Evolutionary conservation across 2,329 filamentous ascomycete genomes (phyloP), one percentile per base, ranked within the genome.

Genomic region (Coniochaeta prunicola): DNA sequence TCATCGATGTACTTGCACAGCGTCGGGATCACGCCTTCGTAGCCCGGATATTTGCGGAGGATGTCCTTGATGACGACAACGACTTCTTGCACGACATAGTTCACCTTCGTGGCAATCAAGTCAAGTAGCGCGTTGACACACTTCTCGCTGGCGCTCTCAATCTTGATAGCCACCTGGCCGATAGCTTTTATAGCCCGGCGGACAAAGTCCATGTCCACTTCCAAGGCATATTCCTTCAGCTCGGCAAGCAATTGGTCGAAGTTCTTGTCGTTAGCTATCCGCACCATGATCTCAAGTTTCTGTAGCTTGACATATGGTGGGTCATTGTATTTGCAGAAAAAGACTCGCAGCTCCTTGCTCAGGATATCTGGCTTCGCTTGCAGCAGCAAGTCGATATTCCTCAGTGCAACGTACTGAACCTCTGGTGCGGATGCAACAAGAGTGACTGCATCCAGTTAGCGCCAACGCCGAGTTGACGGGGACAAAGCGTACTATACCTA

Each of bases 311-410:
- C 87, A 71, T 99, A 99, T 24, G 92, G 92, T 1, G 94, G 93
- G 67, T 99, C 94, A 71, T 97, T 97, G 78, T 99, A 99, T 77
- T 99, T 99, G 87, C 94, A 99, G 78, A 99, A 99, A 78, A 99
- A 99, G 9, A 99, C 94, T 50, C 94, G 86, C 68, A 99, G 86
- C 74, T 99, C 94, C 74, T 97, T 97, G 80, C 91, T 96, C 10
- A 99, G 81, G 59, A 99, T 97, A 65, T 96, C 92, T 12, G 94
- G 92, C 73, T 97, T 93, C 66, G 96, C 94, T 73, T 99, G 94
- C 28, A 99, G 81, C 6, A 99, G 81, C 34, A 99, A 84, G 66
- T 99, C 94, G 68, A 99, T 99, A 73, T 99, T 99, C 63, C 93
- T 83, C 56, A 99, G 77, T 15, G 94, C 94, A 59, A 99, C 94